A percentile compares a stretch with the other conserved stretches of the same genome.
Conservation (phyloP, 306 rosid genomes). For the Rubus parviflorus region DNA sequence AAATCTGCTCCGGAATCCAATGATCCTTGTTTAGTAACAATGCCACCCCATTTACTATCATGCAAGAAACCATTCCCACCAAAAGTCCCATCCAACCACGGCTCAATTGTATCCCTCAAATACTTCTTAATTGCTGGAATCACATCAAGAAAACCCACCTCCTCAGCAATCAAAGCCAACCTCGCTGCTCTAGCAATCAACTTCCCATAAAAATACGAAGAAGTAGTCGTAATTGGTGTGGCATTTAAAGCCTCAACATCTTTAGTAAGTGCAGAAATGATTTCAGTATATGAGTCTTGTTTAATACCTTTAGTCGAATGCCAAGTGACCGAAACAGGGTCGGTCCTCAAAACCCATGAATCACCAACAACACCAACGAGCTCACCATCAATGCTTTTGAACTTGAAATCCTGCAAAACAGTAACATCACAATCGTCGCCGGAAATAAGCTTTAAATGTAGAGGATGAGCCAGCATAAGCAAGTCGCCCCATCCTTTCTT, state of each 20-base stretch:
- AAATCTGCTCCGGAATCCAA: slow-evolving; percentile 60
- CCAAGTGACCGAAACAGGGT: slow-evolving; percentile 71
- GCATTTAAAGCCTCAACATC: slow-evolving; percentile 60
- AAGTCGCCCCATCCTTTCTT: slow-evolving; percentile 71
- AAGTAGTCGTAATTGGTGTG: slow-evolving; percentile 27
- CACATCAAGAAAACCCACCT: slow-evolving; percentile 49
- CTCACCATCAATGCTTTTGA: slow-evolving; percentile 82
- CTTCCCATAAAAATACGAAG: slow-evolving; percentile 72
- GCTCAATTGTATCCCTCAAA: slow-evolving; percentile 66
- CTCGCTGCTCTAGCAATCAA: slow-evolving; percentile 84
- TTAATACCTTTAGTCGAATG: slow-evolving; percentile 62
- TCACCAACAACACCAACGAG: slow-evolving; percentile 84
- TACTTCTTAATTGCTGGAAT: slow-evolving; percentile 53
- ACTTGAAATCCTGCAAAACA: slow-evolving; percentile 57
- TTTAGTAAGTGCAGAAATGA: slow-evolving; percentile 48
- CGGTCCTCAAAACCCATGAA: slow-evolving; percentile 62
- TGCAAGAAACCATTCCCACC: slow-evolving; percentile 69
- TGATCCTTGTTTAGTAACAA: slow-evolving; percentile 64
- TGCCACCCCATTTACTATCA: slow-evolving; percentile 84
- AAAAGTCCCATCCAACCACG: slow-evolving; percentile 84
- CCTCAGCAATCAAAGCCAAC: slow-evolving; percentile 87
- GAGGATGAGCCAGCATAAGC: slow-evolving; percentile 81
- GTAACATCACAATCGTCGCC: slow-evolving; percentile 29
- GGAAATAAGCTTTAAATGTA: slow-evolving; percentile 59
- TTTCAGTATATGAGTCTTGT: slow-evolving; percentile 42